Conservation (phyloP, 805 yeast genomes). For the Cyberlindnera petersonii region DNA sequence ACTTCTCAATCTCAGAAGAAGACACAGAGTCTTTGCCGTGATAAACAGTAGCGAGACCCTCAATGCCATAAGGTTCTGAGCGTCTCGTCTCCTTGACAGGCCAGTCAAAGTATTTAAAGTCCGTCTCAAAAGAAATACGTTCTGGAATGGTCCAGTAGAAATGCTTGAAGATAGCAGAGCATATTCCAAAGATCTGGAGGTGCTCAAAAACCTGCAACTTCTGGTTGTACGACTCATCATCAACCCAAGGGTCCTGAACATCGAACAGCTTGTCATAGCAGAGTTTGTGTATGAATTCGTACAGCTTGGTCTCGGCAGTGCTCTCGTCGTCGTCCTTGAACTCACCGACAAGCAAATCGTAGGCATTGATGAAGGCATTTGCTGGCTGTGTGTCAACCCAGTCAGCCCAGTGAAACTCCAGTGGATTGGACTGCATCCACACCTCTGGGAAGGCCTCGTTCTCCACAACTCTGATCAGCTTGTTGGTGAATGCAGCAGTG, state of each 20-base stretch:
- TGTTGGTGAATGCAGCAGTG: conserved; percentile 16
- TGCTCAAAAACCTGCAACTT: conserved; percentile 24
- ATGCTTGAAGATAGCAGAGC: conserved; percentile 28
- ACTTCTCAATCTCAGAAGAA: conserved; percentile 3
- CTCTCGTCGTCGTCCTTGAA: conserved; percentile 8
- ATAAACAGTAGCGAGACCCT: conserved; percentile 19
- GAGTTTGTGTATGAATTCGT: conserved; percentile 11
- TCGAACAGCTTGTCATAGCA: conserved; percentile 24
- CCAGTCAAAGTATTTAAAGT: conserved; percentile 25
- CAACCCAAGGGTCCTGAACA: conserved; percentile 26
- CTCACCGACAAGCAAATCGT: conserved; percentile 18
- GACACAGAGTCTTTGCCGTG: conserved; percentile 8
- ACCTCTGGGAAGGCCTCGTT: conserved; percentile 18
- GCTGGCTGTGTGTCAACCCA: conserved; percentile 30
- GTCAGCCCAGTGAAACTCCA: conserved; percentile 32
- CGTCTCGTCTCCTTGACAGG: conserved; percentile 24
- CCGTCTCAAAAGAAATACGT: conserved; percentile 27
- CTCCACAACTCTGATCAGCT: conserved; percentile 12
- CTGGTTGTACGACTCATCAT: conserved; percentile 17
- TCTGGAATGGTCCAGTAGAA: conserved; percentile 28
- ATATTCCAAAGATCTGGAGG: conserved; percentile 26
- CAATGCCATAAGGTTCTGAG: conserved; percentile 19
- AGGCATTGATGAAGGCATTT: conserved; percentile 27
- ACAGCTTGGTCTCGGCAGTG: conserved; percentile 1
- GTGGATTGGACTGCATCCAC: conserved; percentile 10